Conservation (phyloP, 108 stramenopile genomes). For the Chaetoceros muelleri region DNA sequence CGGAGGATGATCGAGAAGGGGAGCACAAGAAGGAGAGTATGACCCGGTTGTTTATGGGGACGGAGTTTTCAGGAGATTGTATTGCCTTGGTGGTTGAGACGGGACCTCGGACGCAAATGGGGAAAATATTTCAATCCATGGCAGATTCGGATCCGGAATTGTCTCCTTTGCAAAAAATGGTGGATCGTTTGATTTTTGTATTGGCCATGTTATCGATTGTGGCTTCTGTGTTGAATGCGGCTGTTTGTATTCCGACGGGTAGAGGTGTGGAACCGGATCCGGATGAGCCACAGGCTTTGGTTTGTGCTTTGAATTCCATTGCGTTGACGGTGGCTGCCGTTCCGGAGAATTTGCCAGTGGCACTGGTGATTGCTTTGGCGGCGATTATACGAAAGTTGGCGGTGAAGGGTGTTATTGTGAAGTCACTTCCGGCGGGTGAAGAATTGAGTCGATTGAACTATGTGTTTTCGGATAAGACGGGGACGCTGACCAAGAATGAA, state of each 20-base stretch:
- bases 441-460: constrained; percentile 75
- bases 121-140: no score
- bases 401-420: constrained; percentile 56
- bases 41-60: no score
- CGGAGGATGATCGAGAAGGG: no score
- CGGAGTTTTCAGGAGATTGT: no score
- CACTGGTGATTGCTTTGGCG: constrained; percentile 59
- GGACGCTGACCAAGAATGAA: constrained; percentile 79
- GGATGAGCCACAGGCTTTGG: constrained; percentile 1
- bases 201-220: background rate
- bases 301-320: constrained; percentile 24
- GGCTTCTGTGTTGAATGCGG: constrained; percentile 2
- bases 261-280: constrained; percentile 1
- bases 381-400: constrained; percentile 69
- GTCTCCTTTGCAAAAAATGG: no score
- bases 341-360: constrained; percentile 82
- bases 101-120: no score
- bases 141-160: no score
- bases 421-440: constrained; percentile 71
- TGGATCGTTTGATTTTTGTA: background rate
- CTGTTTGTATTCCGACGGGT: constrained; percentile 4
- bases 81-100: no score
- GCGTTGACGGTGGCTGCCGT: constrained; percentile 86
- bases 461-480: constrained; percentile 83
- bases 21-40: no score